Evolutionary conservation across 148 eudicot genomes (phyloP).

Genomic region (Vaccinium vitisidaea): DNA sequence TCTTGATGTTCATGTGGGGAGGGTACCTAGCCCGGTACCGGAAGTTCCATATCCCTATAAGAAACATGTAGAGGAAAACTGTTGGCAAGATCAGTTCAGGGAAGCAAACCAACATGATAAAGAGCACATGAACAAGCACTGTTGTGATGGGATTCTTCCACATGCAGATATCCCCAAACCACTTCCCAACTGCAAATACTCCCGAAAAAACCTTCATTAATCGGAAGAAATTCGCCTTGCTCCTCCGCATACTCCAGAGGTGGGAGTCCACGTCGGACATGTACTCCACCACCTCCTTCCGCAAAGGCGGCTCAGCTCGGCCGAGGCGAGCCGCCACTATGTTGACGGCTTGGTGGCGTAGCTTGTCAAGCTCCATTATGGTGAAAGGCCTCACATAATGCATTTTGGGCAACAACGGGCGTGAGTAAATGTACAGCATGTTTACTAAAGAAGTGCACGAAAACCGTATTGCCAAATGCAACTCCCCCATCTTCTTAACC

Average conservation of each 20-base stretch:
- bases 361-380: conserved; percentile 88
- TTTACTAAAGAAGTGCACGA: conserved; percentile 83
- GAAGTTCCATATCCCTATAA: conserved; percentile 91
- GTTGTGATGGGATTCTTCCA: conserved; percentile 94
- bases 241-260: conserved; percentile 93
- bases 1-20: conserved; percentile 93
- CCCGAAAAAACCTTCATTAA: conserved; percentile 84
- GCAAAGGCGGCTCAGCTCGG: conserved; percentile 84
- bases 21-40: conserved; percentile 89
- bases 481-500: conserved; percentile 94
- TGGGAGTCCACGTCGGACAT: conserved; percentile 96
- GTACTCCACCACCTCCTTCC: conserved; percentile 91
- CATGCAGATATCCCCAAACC: conserved; percentile 83
- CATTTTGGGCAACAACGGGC: conserved; percentile 89
- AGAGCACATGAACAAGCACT: conserved; percentile 77
- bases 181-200: conserved; percentile 67
- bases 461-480: conserved; percentile 85
- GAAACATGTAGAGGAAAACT: conserved; percentile 84
- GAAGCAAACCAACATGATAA: conserved; percentile 84
- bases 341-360: conserved; percentile 84
- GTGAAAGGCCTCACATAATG: conserved; percentile 83
- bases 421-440: conserved; percentile 77
- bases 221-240: conserved; percentile 94
- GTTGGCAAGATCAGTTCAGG: conserved; percentile 90
- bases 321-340: conserved; percentile 87